Evolutionary conservation across 108 stramenopile genomes (phyloP).

Genomic region (Seminavis robusta): DNA sequence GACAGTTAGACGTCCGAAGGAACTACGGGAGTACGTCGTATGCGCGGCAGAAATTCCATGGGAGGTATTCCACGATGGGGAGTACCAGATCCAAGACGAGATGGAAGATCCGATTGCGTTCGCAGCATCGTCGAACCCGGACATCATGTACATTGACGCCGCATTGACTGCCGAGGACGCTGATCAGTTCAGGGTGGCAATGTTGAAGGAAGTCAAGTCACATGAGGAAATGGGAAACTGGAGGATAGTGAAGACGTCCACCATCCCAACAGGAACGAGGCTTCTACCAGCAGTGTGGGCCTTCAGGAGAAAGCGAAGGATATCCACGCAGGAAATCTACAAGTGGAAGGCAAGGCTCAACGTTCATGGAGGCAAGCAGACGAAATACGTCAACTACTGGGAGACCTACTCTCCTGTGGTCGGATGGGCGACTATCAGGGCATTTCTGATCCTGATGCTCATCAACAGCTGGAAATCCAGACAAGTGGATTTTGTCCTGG

Average conservation of each 20-base stretch:
- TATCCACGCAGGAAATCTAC: constrained; percentile 24
- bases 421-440: constrained; percentile 29
- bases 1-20: no score
- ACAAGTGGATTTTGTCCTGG: constrained; percentile 45
- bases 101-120: no score
- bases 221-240: constrained; percentile 2
- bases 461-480: constrained; percentile 28
- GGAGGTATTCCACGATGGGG: no score
- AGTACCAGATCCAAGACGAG: no score
- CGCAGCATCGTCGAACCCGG: constrained; percentile 4
- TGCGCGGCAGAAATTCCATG: no score
- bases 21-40: no score
- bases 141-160: constrained; percentile 20
- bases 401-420: constrained; percentile 51
- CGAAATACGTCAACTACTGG: constrained; percentile 26
- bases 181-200: constrained; percentile 18
- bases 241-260: constrained; percentile 6
- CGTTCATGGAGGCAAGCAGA: constrained; percentile 28
- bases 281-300: constrained; percentile 47
- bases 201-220: constrained; percentile 13
- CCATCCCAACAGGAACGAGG: constrained; percentile 22
- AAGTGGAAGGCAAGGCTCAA: constrained; percentile 27
- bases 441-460: constrained; percentile 17
- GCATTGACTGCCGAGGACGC: constrained; percentile 19
- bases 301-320: constrained; percentile 38